Percentiles rank a stretch among this genome's conserved stretches.
phyloP scores from a whole-genome alignment of 2,329 filamentous ascomycete species.

The Beauveria medogensis region DNA sequence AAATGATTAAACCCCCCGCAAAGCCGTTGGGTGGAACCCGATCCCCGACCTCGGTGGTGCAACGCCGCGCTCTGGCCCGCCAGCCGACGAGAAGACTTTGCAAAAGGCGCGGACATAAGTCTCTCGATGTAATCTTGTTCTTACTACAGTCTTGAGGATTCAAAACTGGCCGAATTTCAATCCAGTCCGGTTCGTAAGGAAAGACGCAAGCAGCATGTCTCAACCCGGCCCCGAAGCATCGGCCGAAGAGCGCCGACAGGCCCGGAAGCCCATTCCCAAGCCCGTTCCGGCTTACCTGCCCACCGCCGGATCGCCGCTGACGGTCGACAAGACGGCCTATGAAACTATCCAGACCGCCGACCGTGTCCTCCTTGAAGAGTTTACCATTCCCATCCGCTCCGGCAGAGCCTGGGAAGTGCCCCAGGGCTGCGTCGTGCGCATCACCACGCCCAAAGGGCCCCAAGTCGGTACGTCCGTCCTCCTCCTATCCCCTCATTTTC shows the following conservation, averaged over 20 bases:
- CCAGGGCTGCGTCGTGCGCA: constrained; percentile 59
- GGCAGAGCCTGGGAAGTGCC: constrained; percentile 65
- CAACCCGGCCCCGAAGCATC: constrained; percentile 13
- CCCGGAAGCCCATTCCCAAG: constrained; percentile 36
- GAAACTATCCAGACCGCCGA: constrained; percentile 48
- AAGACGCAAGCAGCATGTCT: not conserved
- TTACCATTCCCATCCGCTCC: constrained; percentile 64
- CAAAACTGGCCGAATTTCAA: not conserved
- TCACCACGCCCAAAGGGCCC: constrained; percentile 68
- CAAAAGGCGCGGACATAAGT: not conserved
- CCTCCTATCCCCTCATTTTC: not conserved
- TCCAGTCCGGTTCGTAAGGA: not conserved
- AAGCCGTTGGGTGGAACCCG: constrained; percentile 4
- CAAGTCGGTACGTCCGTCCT: constrained; percentile 50
- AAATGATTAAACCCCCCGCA: not conserved
- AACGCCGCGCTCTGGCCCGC: not conserved
- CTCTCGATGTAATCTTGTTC: not conserved
- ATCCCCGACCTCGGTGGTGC: constrained; percentile 6
- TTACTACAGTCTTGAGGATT: not conserved
- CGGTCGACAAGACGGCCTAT: constrained; percentile 44
- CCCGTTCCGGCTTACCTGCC: constrained; percentile 43
- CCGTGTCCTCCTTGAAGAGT: constrained; percentile 37
- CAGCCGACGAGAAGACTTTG: not conserved
- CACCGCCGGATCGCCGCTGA: constrained; percentile 33
- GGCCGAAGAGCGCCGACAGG: constrained; percentile 30